Percentiles rank a stretch among this genome's conserved stretches.
These are phyloP conservation scores for Coemansia sp. DNA, from an alignment of 192 early-diverging fungal genomes.

Conservation along the genomic window DNA sequence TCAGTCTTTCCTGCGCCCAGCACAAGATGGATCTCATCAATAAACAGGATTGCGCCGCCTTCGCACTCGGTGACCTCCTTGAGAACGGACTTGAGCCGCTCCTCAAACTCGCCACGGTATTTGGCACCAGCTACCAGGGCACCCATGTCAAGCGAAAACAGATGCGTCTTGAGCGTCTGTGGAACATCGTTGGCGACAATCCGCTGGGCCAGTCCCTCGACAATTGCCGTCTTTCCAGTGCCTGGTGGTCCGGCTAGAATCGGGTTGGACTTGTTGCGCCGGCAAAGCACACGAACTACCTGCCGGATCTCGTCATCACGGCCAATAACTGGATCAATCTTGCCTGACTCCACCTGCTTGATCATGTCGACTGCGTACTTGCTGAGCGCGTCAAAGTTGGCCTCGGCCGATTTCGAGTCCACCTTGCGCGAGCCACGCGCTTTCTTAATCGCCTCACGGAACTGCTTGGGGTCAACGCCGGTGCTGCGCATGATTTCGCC, in stretches of 20 bases:
- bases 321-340: slow-evolving; percentile 96
- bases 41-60: slow-evolving; percentile 91
- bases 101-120: slow-evolving; percentile 98
- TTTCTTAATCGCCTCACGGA: slow-evolving; percentile 74
- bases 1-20: slow-evolving; percentile 90
- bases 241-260: slow-evolving; percentile 82
- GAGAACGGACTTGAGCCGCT: slow-evolving; percentile 92
- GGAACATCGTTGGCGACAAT: slow-evolving; percentile 94
- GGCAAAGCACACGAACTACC: slow-evolving; percentile 87
- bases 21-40: slow-evolving; percentile 96
- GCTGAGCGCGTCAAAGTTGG: slow-evolving; percentile 83
- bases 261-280: slow-evolving; percentile 90
- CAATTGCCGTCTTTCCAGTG: slow-evolving; percentile 76
- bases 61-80: slow-evolving; percentile 91
- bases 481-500: slow-evolving; percentile 61
- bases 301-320: slow-evolving; percentile 95
- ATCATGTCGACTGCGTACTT: slow-evolving; percentile 95
- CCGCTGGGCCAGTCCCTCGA: slow-evolving; percentile 93
- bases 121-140: slow-evolving; percentile 90
- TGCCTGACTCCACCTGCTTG: slow-evolving; percentile 76
- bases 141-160: slow-evolving; percentile 96
- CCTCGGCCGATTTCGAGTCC: slow-evolving; percentile 82
- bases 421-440: slow-evolving; percentile 79
- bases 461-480: slow-evolving; percentile 66
- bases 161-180: slow-evolving; percentile 68